Base-by-base conservation (phyloP, 2,329 filamentous ascomycete genomes). In the Cryphonectria nitschkei region DNA sequence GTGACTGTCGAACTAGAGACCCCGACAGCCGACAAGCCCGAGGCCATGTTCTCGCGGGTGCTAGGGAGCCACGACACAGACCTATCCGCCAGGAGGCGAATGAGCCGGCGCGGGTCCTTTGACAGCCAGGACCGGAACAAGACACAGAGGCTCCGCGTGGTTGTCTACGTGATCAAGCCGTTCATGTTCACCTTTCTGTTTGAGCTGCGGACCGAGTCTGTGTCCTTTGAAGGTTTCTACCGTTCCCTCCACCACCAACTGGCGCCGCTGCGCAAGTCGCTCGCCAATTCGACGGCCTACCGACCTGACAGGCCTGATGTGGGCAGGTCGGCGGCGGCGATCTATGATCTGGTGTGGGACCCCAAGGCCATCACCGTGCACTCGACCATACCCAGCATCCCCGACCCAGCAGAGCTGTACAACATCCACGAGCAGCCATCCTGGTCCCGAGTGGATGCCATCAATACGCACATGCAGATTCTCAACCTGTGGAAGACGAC, bases 171-270 rank as follows among this genome's bases (percentile, higher is more conserved):
- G 62, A 89, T 90, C 78, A 87, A 86, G 34, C 93, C 93, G 0
- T 95, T 95, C 79, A 87, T 95, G 64, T 95, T 93, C 78, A 88
- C 90, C 1, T 91, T 96, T 72, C 82, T 96, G 4, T 95, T 95
- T 79, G 81, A 86, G 64, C 82, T 86, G 58, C 84, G 84, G 63
- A 90, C 91, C 8, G 84, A 88, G 68, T 87, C 88, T 1, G 79
- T 90, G 1, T 85, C 85, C 4, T 86, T 83, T 78, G 82, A 86
- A n/a, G 76, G 81, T 0, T 79, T 90, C 9, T 91, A 91, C 77
- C 84, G 84, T 62, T 87, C 86, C 1, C 80, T 92, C 32, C 88
- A 91, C 75, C 80, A 86, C 73, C 89, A 92, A 75, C 84, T 92
- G 16, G 81, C 83, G 1, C 87, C 89, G 1, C 81, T 92, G 4